phyloP scores from a whole-genome alignment of 495 filamentous ascomycete species.

The Penicillium coffeae region DNA sequence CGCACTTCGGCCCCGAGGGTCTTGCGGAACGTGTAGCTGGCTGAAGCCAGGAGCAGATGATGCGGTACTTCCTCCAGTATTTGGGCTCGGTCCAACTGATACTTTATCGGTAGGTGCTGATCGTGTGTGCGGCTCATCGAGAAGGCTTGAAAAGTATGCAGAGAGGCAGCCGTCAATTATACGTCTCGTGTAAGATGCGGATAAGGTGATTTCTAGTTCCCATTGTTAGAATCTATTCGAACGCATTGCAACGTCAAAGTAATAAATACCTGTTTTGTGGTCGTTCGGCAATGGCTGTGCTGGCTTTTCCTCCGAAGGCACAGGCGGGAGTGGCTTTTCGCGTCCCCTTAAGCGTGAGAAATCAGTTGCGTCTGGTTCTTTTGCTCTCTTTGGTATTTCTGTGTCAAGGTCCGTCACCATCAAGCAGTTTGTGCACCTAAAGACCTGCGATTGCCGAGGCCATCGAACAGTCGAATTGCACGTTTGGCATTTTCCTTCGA shows the following conservation, averaged over 20 bases:
- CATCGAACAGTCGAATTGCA: conserved; percentile 79
- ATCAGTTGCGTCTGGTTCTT: conserved; percentile 13
- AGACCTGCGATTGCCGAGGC: conserved; percentile 71
- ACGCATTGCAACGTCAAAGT: neutral
- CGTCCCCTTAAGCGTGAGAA: conserved; percentile 2
- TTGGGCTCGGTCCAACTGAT: conserved; percentile 6
- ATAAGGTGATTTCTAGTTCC: conserved; percentile 33
- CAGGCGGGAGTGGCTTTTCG: neutral
- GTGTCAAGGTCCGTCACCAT: conserved; percentile 81
- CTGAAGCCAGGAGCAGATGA: conserved; percentile 1
- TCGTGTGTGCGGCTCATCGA: conserved; percentile 18
- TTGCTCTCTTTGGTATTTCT: conserved; percentile 17
- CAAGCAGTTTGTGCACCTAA: conserved; percentile 80
- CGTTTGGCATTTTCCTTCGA: conserved; percentile 75
- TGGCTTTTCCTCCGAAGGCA: conserved; percentile 6
- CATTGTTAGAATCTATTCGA: conserved; percentile 3
- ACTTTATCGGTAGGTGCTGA: conserved; percentile 12
- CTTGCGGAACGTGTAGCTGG: conserved; percentile 20
- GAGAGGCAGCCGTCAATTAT: conserved; percentile 53
- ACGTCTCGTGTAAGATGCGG: conserved; percentile 43
- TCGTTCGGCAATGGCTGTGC: conserved; percentile 8
- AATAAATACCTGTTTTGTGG: conserved; percentile 8
- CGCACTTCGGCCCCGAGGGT: conserved; percentile 28
- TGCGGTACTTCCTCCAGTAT: neutral
- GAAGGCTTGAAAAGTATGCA: conserved; percentile 43